phyloP scores from a whole-genome alignment of 2,329 filamentous ascomycete species.

The Phialophora verrucosa region DNA sequence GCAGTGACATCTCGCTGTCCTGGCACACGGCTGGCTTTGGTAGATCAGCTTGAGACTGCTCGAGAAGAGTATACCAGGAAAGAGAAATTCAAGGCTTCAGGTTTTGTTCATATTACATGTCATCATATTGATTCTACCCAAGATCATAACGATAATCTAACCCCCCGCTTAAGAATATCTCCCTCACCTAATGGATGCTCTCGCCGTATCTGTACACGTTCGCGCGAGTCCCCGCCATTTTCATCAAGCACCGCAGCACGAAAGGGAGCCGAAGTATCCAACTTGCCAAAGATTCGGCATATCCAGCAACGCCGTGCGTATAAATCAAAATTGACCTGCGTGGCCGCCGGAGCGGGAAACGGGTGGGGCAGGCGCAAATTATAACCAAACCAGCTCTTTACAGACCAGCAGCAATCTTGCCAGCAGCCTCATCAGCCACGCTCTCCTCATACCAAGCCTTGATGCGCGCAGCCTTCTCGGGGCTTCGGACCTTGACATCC shows the following conservation, averaged over 20 bases:
- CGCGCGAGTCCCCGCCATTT: background rate
- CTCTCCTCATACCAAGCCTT: constrained; percentile 40
- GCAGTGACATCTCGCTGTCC: background rate
- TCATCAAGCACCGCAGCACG: constrained; percentile 8
- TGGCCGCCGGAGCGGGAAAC: background rate
- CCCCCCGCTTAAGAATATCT: constrained; percentile 2
- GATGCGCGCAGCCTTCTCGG: constrained; percentile 38
- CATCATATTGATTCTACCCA: constrained; percentile 22
- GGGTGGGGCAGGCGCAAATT: constrained; percentile 4
- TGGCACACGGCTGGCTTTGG: background rate
- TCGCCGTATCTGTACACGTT: constrained; percentile 17
- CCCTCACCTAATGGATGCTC: background rate
- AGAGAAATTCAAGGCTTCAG: background rate
- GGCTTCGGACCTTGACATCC: constrained; percentile 38
- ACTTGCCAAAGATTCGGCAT: constrained; percentile 3
- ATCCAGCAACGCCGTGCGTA: constrained; percentile 25
- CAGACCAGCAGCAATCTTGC: constrained; percentile 34
- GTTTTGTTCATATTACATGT: constrained; percentile 16
- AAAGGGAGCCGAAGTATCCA: constrained; percentile 1
- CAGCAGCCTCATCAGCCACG: constrained; percentile 36
- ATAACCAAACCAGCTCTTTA: constrained; percentile 15
- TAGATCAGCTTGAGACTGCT: background rate
- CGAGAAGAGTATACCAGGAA: background rate
- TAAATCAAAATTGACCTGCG: constrained; percentile 13
- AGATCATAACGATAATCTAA: constrained; percentile 11